Base-by-base conservation (phyloP, 495 filamentous ascomycete species). In the Trichoderma orchidacearum region DNA sequence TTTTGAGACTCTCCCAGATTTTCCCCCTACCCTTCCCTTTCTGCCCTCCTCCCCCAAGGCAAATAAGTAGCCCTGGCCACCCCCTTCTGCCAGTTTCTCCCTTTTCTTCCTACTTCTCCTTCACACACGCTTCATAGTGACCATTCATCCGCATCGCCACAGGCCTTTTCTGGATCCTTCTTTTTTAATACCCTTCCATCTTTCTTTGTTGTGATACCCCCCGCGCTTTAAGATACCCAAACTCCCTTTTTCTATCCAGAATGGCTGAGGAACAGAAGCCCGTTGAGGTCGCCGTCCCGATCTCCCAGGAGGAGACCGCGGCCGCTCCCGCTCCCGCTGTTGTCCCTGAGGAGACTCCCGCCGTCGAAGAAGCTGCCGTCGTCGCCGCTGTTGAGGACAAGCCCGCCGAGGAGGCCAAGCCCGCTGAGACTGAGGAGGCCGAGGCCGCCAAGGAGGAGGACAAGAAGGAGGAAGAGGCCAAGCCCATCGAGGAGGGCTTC, bases 401-500 rank as follows among this genome's bases (percentile, higher is more conserved):
- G 58, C 62, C 62, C 32, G 61, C 57, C 18, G 68, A 68, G 58
- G 60, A 66, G 53, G 57, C 25, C 27, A 36, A 52, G n/a, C 51
- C 62, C 18, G 56, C 54, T 61, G 77, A 78, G 63, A 63, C 79
- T 23, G 74, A 74, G 61, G 67, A 64, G 56, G 58, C 72, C 50
- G 72, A 76, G 63, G 72, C 75, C 59, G 62, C 68, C 56, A 75
- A 75, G 68, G 63, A 60, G 32, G 64, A 66, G 51, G 67, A 67
- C 45, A 66, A 66, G 27, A 71, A 75, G 58, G 75, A 78, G 58
- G 76, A 82, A 60, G 78, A 83, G 68, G 73, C 70, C 31, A 83
- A 85, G 70, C 82, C 81, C 32, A 73, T 87, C 58, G 80, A 80
- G 60, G 85, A 91, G 66, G 92, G 92, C 58, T 73, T 75, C 59